phyloP scores from a whole-genome alignment of 2,329 filamentous ascomycete species.

The Sclerotinia glacialis region DNA sequence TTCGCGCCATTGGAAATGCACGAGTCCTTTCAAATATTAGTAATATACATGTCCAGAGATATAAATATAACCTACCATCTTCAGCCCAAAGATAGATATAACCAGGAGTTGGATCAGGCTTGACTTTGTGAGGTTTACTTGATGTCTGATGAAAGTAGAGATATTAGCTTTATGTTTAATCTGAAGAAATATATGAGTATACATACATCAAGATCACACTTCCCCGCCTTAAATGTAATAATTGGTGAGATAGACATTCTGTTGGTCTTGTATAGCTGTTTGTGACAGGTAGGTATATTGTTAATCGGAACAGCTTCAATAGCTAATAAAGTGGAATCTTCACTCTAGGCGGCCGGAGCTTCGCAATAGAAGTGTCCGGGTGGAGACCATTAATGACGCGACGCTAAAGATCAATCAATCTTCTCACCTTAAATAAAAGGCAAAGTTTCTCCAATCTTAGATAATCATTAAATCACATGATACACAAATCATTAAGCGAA shows the following conservation, averaged over 20 bases:
- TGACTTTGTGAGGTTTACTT: conserved; percentile 66
- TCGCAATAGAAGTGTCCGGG: conserved; percentile 18
- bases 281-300: conserved; percentile 11
- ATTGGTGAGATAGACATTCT: conserved; percentile 80
- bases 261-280: conserved; percentile 24
- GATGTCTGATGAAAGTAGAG: conserved; percentile 44
- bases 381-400: conserved; percentile 21
- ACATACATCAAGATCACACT: conserved; percentile 79
- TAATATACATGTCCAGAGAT: neutral
- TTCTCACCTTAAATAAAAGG: neutral
- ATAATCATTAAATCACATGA: conserved; percentile 17
- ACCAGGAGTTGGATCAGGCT: conserved; percentile 68
- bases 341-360: conserved; percentile 22
- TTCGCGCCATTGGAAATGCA: conserved; percentile 96
- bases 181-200: conserved; percentile 23
- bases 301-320: conserved; percentile 10
- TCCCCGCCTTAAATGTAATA: conserved; percentile 95
- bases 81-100: conserved; percentile 92
- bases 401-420: neutral
- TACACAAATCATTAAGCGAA: conserved; percentile 24
- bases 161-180: conserved; percentile 21
- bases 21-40: conserved; percentile 59
- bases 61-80: conserved; percentile 62
- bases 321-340: conserved; percentile 18
- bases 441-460: neutral